Base-by-base conservation (phyloP, 305 asterid species). In the Nicotiana rustica region DNA sequence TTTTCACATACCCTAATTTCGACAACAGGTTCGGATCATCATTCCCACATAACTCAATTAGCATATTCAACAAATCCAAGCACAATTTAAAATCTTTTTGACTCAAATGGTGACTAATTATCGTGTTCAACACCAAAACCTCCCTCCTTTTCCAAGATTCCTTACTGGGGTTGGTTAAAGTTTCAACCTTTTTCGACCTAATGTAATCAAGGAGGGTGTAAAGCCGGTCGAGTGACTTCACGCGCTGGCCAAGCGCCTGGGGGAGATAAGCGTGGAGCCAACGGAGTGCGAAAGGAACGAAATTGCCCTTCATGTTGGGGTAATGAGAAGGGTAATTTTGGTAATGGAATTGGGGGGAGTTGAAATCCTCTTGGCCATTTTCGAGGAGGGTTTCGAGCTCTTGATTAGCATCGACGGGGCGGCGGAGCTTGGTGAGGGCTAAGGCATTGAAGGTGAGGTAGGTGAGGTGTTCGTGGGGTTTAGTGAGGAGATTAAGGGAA, bases 191-290 rank as follows among this genome's bases (percentile, higher is more conserved):
- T 38, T 85, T 86, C 2, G 85, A 86, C 15, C 94, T 90, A 78
- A 92, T 83, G 83, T 92, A 92, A 70, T 89, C 90, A 61, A 96
- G 86, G 68, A 96, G 93, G 10, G 88, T 21, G 64, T 96, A 96
- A 8, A 93, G 90, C 82, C 98, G 97, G 86, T 96, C 98, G 29
- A 96, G 91, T 67, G 98, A 86, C 79, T 89, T 87, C 83, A 89
- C 93, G 47, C 93, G 94, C n/a, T 96, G 92, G 38, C 93, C 96
- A 3, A 95, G 90, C n/a, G 97, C 86, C 31, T 90, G 89, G 4
- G 99, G 99, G 77, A 93, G 86, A 70, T 91, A 92, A 18, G 98
- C 97, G 82, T 92, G 98, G 78, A 96, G 84, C 97, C 98, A 92
- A 1, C 99, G 95, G 61, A 96, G 95, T 31, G 96, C 98, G 70